phyloP scores from a whole-genome alignment of 2,329 filamentous ascomycete species.

The Chaetomiaceae sp. region DNA sequence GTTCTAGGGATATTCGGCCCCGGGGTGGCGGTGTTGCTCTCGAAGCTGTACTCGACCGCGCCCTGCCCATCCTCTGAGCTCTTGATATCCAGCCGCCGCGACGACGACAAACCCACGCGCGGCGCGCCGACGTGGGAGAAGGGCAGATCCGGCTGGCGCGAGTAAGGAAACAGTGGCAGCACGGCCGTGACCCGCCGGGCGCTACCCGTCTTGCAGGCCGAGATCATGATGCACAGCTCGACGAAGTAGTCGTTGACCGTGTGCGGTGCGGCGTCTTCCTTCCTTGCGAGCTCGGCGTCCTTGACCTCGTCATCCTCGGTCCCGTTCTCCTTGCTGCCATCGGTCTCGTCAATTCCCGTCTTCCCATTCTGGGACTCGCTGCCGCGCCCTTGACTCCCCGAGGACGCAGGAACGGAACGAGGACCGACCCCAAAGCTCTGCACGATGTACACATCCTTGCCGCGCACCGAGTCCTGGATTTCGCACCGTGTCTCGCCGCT shows the following conservation, averaged over 20 bases:
- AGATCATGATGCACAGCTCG: slow-evolving; percentile 96
- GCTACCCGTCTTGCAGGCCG: slow-evolving; percentile 82
- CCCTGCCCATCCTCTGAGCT: slow-evolving; percentile 23
- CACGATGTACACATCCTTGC: slow-evolving; percentile 98
- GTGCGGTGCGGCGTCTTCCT: not conserved
- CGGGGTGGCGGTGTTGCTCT: slow-evolving; percentile 85
- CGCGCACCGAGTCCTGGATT: slow-evolving; percentile 91
- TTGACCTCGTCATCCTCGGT: not conserved
- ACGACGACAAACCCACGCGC: slow-evolving; percentile 44
- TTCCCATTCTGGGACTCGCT: not conserved
- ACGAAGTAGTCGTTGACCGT: slow-evolving; percentile 89
- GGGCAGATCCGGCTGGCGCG: slow-evolving; percentile 88
- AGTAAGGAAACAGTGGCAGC: slow-evolving; percentile 94
- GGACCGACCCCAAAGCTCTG: slow-evolving; percentile 55
- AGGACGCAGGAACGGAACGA: not conserved
- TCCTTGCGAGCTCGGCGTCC: not conserved
- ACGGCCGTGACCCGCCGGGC: slow-evolving; percentile 91
- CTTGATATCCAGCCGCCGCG: not conserved
- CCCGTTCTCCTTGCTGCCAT: not conserved
- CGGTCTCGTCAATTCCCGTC: not conserved
- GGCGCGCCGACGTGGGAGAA: slow-evolving; percentile 95
- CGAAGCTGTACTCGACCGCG: slow-evolving; percentile 65
- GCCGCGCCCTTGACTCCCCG: not conserved
- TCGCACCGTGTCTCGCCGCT: slow-evolving; percentile 94
- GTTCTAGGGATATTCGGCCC: slow-evolving; percentile 64